These are phyloP conservation scores for Trichoderma aggressivum DNA, from an alignment of 2,329 filamentous ascomycete genomes.

Conservation along the genomic window DNA sequence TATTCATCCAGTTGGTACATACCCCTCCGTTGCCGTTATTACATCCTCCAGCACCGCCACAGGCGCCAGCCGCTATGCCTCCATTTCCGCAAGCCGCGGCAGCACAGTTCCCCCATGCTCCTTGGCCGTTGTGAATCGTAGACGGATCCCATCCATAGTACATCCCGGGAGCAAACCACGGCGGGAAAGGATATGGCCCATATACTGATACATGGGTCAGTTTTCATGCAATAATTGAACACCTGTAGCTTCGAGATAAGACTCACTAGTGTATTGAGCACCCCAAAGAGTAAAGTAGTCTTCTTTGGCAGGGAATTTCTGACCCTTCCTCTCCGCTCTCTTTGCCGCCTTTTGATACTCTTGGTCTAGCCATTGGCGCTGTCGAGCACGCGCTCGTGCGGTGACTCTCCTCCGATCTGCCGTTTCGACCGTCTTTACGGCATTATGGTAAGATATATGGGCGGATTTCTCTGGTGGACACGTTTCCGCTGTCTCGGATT, in stretches of 20 bases:
- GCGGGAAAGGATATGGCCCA: slow-evolving; percentile 43
- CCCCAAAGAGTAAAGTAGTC: slow-evolving; percentile 55
- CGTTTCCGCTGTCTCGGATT: slow-evolving; percentile 45
- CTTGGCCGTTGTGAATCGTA: slow-evolving; percentile 31
- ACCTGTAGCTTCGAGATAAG: not conserved
- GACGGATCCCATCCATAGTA: slow-evolving; percentile 47
- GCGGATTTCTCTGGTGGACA: slow-evolving; percentile 57
- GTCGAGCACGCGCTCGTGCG: slow-evolving; percentile 19
- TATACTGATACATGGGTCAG: slow-evolving; percentile 33
- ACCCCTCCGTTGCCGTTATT: slow-evolving; percentile 17
- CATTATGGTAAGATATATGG: slow-evolving; percentile 72
- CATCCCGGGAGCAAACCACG: slow-evolving; percentile 42
- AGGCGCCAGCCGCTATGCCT: slow-evolving; percentile 42
- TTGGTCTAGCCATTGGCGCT: slow-evolving; percentile 42
- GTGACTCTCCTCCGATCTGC: slow-evolving; percentile 15
- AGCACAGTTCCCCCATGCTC: slow-evolving; percentile 39
- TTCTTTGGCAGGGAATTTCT: slow-evolving; percentile 45
- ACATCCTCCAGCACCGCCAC: slow-evolving; percentile 24
- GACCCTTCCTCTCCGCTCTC: slow-evolving; percentile 49
- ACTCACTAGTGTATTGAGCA: slow-evolving; percentile 42
- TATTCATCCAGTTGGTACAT: not conserved
- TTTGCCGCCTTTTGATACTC: slow-evolving; percentile 55
- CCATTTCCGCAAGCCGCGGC: slow-evolving; percentile 47
- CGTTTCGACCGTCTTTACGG: slow-evolving; percentile 41
- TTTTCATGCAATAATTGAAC: not conserved